These are phyloP conservation scores for Sordariomycetes sp. DNA, from an alignment of 2,329 filamentous ascomycete species.

Conservation along the genomic window DNA sequence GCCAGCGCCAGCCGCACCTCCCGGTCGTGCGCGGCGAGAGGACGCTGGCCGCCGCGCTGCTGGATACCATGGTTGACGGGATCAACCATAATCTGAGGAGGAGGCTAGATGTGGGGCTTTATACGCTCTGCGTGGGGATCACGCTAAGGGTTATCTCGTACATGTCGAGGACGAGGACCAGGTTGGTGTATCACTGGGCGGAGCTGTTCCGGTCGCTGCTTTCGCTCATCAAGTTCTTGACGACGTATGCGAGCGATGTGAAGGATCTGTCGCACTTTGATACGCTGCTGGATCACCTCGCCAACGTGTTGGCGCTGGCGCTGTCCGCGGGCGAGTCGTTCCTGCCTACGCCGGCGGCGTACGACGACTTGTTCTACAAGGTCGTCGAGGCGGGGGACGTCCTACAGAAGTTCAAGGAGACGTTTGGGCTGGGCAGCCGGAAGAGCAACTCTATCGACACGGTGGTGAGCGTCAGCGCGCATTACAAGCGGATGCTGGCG, in stretches of 20 bases:
- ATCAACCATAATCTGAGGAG: constrained; percentile 89
- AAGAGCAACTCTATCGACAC: constrained; percentile 67
- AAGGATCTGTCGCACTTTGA: constrained; percentile 55
- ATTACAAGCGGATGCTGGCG: constrained; percentile 76
- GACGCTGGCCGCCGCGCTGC: constrained; percentile 58
- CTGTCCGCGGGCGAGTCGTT: constrained; percentile 83
- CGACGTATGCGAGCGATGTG: constrained; percentile 71
- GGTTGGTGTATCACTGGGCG: constrained; percentile 84
- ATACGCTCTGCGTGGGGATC: constrained; percentile 69
- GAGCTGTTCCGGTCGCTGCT: constrained; percentile 87
- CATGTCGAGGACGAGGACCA: constrained; percentile 67
- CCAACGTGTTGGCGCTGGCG: constrained; percentile 72
- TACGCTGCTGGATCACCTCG: constrained; percentile 60
- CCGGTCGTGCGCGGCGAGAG: constrained; percentile 62
- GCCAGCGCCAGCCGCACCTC: constrained; percentile 77
- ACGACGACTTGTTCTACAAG: constrained; percentile 98
- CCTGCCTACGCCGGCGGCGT: constrained; percentile 71
- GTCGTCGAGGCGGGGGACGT: constrained; percentile 83
- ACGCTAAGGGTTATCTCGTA: constrained; percentile 74
- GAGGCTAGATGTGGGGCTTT: constrained; percentile 72
- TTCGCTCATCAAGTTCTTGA: constrained; percentile 79
- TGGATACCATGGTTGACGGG: constrained; percentile 82
- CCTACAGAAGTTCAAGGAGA: constrained; percentile 68
- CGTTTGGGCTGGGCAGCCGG: constrained; percentile 48
- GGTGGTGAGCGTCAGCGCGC: constrained; percentile 66